Conservation (phyloP, 352 stramenopile genomes). For the Aphanomyces invadans region DNA sequence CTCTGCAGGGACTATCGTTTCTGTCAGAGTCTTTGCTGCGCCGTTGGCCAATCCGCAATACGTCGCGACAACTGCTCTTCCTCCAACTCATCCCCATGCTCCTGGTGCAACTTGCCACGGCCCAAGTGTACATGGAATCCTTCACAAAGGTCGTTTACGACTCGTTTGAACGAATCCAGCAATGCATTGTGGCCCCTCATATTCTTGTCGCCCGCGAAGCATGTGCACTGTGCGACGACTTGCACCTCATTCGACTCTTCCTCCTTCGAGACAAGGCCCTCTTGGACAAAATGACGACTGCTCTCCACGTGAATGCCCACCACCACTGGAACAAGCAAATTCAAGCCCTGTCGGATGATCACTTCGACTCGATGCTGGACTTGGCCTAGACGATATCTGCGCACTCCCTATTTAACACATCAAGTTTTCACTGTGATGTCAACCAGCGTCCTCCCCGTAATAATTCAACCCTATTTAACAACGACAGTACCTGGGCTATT, state of each 20-base stretch:
- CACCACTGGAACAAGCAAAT: conserved; percentile 73
- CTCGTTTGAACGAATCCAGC: conserved; percentile 43
- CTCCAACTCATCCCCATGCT: conserved; percentile 54
- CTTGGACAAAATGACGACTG: conserved; percentile 50
- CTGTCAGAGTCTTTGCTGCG: conserved; percentile 50
- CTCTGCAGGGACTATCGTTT: conserved; percentile 50
- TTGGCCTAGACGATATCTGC: conserved; percentile 40
- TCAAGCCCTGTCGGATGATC: conserved; percentile 67
- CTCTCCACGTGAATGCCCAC: conserved; percentile 55
- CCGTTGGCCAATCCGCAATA: conserved; percentile 66
- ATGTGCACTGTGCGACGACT: conserved; percentile 47
- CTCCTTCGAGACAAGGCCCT: conserved; percentile 45
- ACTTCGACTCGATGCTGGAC: conserved; percentile 74
- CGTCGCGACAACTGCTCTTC: conserved; percentile 69
- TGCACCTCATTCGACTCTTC: conserved; percentile 64
- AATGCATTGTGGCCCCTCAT: conserved; percentile 55
- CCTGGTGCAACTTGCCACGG: conserved; percentile 40
- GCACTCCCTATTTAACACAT: neutral
- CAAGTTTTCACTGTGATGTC: too few relatives aligned
- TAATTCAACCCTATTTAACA: too few relatives aligned
- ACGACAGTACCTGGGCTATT: too few relatives aligned
- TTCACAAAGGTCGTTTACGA: conserved; percentile 36
- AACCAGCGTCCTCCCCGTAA: too few relatives aligned
- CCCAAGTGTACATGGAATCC: conserved; percentile 15
- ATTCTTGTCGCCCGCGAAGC: conserved; percentile 70